Conservation (phyloP, 73 alveolate genomes). For the Paramecium primaurelia region DNA sequence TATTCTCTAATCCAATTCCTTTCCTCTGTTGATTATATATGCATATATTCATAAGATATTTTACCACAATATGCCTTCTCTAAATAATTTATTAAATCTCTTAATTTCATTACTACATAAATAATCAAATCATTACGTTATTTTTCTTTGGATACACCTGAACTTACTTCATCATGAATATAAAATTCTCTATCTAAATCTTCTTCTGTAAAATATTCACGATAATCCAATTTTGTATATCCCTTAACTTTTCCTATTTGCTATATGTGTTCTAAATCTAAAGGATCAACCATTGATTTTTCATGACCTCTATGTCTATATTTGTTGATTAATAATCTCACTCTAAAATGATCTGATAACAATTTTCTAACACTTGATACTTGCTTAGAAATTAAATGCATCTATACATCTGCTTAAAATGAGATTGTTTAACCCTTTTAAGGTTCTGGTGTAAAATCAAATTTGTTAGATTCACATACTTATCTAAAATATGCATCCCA, state of each 20-base stretch:
- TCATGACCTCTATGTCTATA: constrained; percentile 80
- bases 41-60: constrained; percentile 87
- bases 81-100: constrained; percentile 74
- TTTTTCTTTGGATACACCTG: constrained; percentile 40
- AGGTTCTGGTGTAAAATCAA: constrained; percentile 61
- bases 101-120: constrained; percentile 62
- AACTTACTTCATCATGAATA: constrained; percentile 59
- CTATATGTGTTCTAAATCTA: constrained; percentile 28
- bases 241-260: background rate
- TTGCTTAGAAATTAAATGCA: background rate
- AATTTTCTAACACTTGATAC: background rate
- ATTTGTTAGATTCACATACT: constrained; percentile 51
- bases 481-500: constrained; percentile 77
- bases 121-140: background rate
- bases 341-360: constrained; percentile 69
- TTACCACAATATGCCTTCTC: constrained; percentile 79
- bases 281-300: constrained; percentile 85
- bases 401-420: background rate
- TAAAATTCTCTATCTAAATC: constrained; percentile 79
- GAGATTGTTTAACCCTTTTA: background rate
- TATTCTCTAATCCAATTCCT: constrained; percentile 84
- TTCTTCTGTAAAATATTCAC: constrained; percentile 73
- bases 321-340: constrained; percentile 68
- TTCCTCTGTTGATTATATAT: constrained; percentile 73
- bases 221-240: background rate